Evolutionary conservation across 2,329 filamentous ascomycete genomes (phyloP), one percentile per base, ranked within the genome.

Genomic region (Myotisia sp.): DNA sequence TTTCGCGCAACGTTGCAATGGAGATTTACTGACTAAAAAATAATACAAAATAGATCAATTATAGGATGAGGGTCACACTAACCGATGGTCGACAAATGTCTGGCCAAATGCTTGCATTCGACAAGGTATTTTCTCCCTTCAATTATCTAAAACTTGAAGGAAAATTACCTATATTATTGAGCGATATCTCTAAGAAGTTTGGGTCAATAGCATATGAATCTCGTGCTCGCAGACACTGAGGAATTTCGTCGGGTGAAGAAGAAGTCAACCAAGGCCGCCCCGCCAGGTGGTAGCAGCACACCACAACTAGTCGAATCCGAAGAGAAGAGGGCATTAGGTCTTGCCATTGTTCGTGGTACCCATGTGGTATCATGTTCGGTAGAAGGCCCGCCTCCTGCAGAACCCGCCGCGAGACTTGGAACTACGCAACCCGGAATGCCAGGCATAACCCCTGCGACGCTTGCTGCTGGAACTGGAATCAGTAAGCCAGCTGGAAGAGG

Each of bases 181-280:
- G n/a, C n/a, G n/a, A 10, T 7, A 8, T 24, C 8, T 24, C n/a
- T n/a, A n/a, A n/a, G n/a, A n/a, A n/a, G n/a, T n/a, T n/a, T n/a
- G n/a, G n/a, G 5, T 6, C 14, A 16, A 32, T 45, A 92, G 85
- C 90, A 98, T 63, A 98, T 98, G 90, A 98, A 98, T 60, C 74
- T 98, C 45, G 90, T 98, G 42, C 80, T 98, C 43, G 90, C 87
- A 62, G 90, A 98, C 55, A 95, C 90, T 47, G 90, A 98, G 71
- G 87, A 95, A 60, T 94, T 93, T 62, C 81, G 86, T 57, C 80
- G 80, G 55, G 78, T 87, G 42, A 92, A 90, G 67, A 74, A 81
- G 60, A 87, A 80, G 67, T 74, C 78, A 49, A 70, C 74, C 48
- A 92, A 90, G 65, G 64, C 71, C 34, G 60, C 70, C n/a, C 55